Conservation (phyloP, 805 yeast species). For the Saccharomycopsis amapae region DNA sequence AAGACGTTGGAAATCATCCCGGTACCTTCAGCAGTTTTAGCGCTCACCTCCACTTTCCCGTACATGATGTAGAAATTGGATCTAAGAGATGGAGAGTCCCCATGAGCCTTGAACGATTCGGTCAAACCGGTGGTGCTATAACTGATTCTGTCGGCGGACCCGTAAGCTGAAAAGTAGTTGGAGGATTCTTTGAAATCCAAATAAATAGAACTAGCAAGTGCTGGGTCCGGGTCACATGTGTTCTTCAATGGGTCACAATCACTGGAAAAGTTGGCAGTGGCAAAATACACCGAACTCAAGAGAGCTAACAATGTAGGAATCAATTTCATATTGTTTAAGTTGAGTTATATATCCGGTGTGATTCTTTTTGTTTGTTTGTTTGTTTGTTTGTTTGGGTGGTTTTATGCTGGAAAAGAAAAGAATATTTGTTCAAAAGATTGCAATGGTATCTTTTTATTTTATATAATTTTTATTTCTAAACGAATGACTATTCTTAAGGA, state of each 20-base stretch:
- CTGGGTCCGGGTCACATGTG: constrained; percentile 36
- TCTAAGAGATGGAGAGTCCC: constrained; percentile 55
- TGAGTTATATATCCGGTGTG: too few species aligned
- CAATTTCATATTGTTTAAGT: too few species aligned
- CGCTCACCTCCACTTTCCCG: constrained; percentile 54
- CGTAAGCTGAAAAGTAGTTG: constrained; percentile 27
- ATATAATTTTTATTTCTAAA: too few species aligned
- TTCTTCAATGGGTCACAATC: constrained; percentile 18
- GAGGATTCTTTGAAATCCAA: constrained; percentile 39
- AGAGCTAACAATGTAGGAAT: background rate
- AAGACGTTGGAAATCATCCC: constrained; percentile 65
- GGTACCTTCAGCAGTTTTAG: constrained; percentile 52
- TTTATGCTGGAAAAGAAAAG: too few species aligned
- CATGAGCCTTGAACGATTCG: constrained; percentile 41
- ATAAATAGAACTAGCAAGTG: constrained; percentile 41
- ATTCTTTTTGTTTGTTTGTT: too few species aligned
- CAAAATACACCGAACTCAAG: background rate
- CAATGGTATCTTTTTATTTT: too few species aligned
- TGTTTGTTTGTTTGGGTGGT: too few species aligned
- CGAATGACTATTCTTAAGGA: too few species aligned
- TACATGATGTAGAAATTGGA: constrained; percentile 67
- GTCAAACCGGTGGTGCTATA: constrained; percentile 42
- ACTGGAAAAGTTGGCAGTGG: constrained; percentile 14
- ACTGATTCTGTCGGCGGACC: constrained; percentile 30
- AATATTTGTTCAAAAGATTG: too few species aligned